Conservation (phyloP, 768 basidiomycete genomes). For the Pleurotus salmoneostramineus region DNA sequence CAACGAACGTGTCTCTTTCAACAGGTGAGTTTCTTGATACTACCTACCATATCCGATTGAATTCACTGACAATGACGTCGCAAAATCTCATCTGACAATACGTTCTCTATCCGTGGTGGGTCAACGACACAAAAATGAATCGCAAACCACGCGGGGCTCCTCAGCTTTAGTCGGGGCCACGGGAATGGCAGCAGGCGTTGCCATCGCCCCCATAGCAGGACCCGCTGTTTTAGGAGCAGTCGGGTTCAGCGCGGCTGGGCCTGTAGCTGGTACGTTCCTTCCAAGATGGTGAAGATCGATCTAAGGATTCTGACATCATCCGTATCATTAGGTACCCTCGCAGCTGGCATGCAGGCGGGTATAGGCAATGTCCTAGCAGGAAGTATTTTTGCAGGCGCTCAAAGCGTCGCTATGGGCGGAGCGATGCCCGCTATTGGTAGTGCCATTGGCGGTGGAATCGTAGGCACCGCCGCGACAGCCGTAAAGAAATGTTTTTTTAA, state of each 20-base stretch:
- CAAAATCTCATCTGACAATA: no score
- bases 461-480: background rate
- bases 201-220: conserved; percentile 11
- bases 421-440: conserved; percentile 5
- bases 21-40: background rate
- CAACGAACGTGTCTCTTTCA: background rate
- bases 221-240: conserved; percentile 7
- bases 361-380: conserved; percentile 6
- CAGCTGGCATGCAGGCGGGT: conserved; percentile 7
- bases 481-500: background rate
- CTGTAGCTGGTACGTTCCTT: conserved; percentile 9
- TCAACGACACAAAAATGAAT: no score
- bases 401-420: conserved; percentile 11
- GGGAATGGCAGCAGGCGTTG: conserved; percentile 8
- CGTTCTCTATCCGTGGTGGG: no score
- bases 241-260: conserved; percentile 5
- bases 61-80: no score
- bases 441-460: conserved; percentile 2
- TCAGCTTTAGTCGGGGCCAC: background rate
- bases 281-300: background rate
- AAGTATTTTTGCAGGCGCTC: conserved; percentile 8
- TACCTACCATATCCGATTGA: no score
- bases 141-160: background rate
- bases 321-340: conserved; percentile 5
- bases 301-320: background rate